A percentile compares a stretch with the other conserved stretches of the same genome.
Evolutionary conservation across 139 green algal species (phyloP).

Genomic region (Nannochloris sp.): DNA sequence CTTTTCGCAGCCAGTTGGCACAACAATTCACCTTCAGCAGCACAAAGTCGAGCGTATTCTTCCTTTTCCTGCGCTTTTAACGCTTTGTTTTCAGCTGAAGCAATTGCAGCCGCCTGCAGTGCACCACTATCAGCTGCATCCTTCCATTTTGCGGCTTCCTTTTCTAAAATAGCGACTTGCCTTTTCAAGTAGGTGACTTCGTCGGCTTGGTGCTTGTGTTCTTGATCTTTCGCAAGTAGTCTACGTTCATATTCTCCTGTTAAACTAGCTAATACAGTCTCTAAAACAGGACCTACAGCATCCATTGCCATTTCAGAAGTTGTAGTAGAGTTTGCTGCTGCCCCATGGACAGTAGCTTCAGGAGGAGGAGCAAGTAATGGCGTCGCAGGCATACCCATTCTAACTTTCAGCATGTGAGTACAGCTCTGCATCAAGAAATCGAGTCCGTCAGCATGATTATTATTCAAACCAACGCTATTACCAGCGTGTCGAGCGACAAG

Average conservation of each 20-base stretch:
- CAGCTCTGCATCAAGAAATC: constrained; percentile 23
- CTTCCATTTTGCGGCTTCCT: constrained; percentile 13
- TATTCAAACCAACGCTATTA: not conserved
- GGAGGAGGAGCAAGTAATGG: constrained; percentile 8
- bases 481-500: not conserved
- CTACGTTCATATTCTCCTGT: constrained; percentile 78
- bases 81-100: not conserved
- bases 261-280: constrained; percentile 60
- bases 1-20: not conserved
- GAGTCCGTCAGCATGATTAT: constrained; percentile 4
- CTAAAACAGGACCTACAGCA: constrained; percentile 61
- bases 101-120: not conserved
- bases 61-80: not conserved
- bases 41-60: not conserved
- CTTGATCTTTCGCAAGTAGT: constrained; percentile 69
- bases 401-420: constrained; percentile 22
- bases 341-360: too few relatives aligned
- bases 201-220: constrained; percentile 43
- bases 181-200: constrained; percentile 15
- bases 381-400: constrained; percentile 22
- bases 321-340: not conserved
- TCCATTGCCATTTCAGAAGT: constrained; percentile 48
- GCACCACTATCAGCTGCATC: not conserved
- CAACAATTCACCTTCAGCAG: not conserved
- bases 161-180: constrained; percentile 17